phyloP scores from a whole-genome alignment of 805 yeast species.

The Starmera quercuum region DNA sequence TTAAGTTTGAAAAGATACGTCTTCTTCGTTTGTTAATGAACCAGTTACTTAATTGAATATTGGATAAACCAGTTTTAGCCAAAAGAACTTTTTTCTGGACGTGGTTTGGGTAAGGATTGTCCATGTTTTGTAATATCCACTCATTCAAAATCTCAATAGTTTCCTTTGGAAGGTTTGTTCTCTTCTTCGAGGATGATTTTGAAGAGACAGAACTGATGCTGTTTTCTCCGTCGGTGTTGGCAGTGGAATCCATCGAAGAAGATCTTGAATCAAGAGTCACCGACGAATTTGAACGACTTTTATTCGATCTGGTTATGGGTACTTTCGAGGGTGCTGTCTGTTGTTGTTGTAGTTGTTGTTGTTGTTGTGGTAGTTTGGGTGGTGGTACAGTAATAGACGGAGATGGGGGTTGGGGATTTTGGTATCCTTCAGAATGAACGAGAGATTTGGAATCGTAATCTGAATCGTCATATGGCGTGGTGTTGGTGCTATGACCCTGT shows the following conservation, averaged over 20 bases:
- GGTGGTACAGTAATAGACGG: neutral
- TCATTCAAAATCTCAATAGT: constrained; percentile 64
- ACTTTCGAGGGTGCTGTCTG: constrained; percentile 1
- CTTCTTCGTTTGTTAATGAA: constrained; percentile 82
- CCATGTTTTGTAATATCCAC: constrained; percentile 69
- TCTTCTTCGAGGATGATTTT: constrained; percentile 24
- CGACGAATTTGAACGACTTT: neutral
- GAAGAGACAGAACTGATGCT: neutral
- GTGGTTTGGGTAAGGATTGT: constrained; percentile 80
- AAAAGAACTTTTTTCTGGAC: constrained; percentile 66
- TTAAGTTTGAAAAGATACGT: constrained; percentile 35
- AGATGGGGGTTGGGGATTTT: no score
- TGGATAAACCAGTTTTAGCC: constrained; percentile 67
- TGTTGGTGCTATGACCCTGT: no score
- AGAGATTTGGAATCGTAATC: no score
- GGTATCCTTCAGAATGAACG: no score
- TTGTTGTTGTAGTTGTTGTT: neutral
- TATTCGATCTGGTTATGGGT: constrained; percentile 1
- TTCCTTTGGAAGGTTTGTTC: constrained; percentile 74
- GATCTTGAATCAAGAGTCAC: neutral
- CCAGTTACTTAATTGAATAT: constrained; percentile 82
- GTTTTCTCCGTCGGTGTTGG: neutral
- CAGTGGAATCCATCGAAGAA: constrained; percentile 9
- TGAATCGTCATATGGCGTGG: no score
- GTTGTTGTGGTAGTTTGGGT: neutral